Percentiles rank a stretch among this genome's conserved stretches.
Conservation (phyloP, 2,329 filamentous ascomycete genomes). For the Ambrosiella xylebori region DNA sequence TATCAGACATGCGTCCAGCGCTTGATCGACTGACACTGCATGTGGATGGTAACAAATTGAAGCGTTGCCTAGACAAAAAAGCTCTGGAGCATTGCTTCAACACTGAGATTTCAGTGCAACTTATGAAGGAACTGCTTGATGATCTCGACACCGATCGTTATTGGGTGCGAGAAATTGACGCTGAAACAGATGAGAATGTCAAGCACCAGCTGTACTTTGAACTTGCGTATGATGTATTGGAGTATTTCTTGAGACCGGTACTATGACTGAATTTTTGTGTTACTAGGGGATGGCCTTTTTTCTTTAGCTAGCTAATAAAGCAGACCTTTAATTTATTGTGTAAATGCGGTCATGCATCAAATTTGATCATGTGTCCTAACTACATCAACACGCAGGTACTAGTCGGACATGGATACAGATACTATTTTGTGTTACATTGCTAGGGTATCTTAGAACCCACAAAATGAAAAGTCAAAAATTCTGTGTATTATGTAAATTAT, state of each 20-base stretch:
- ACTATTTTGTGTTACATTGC: too few relatives aligned
- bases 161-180: slow-evolving; percentile 22
- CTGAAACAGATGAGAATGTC: slow-evolving; percentile 15
- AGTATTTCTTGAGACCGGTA: slow-evolving; percentile 34
- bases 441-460: too few relatives aligned
- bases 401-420: too few relatives aligned
- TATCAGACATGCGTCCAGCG: slow-evolving; percentile 13
- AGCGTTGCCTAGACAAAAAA: slow-evolving; percentile 31
- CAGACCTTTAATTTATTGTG: background rate
- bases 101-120: slow-evolving; percentile 19
- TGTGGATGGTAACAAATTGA: slow-evolving; percentile 49
- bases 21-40: slow-evolving; percentile 32
- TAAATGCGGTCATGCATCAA: too few relatives aligned
- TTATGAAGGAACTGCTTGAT: slow-evolving; percentile 33
- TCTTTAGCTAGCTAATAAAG: background rate
- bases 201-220: slow-evolving; percentile 24
- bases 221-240: slow-evolving; percentile 36
- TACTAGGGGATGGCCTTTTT: background rate
- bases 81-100: slow-evolving; percentile 27
- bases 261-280: slow-evolving; percentile 21
- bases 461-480: too few relatives aligned
- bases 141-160: slow-evolving; percentile 28
- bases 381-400: too few relatives aligned
- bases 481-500: too few relatives aligned
- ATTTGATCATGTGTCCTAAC: too few relatives aligned